Evolutionary conservation across 2,329 filamentous ascomycete genomes (phyloP).

Genomic region (Knufia petricola): DNA sequence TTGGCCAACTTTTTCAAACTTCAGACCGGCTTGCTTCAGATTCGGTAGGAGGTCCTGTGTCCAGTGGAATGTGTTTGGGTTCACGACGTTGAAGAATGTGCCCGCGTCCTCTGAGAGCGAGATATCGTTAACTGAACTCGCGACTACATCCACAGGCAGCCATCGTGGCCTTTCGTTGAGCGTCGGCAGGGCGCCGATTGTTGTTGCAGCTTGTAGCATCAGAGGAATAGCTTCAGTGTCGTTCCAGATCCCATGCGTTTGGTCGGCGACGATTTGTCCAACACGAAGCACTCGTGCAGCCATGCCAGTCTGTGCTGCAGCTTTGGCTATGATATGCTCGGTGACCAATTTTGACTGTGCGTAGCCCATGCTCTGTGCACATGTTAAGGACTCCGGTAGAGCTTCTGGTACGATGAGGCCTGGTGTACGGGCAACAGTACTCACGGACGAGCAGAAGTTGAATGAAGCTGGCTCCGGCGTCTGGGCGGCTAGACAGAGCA

Average conservation of each 20-base stretch:
- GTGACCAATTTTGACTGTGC: conserved; percentile 50
- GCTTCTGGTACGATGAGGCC: conserved; percentile 8
- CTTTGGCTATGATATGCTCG: conserved; percentile 39
- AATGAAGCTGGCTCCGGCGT: conserved; percentile 31
- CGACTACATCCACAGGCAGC: conserved; percentile 37
- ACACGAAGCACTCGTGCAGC: conserved; percentile 37
- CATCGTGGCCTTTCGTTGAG: conserved; percentile 36
- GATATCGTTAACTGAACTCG: conserved; percentile 23
- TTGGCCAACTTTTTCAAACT: conserved; percentile 24
- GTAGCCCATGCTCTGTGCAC: conserved; percentile 38
- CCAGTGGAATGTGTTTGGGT: conserved; percentile 35
- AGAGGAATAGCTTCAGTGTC: conserved; percentile 44
- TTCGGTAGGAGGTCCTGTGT: conserved; percentile 43
- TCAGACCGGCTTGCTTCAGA: conserved; percentile 38
- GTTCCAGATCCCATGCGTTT: conserved; percentile 41
- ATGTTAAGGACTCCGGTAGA: conserved; percentile 11
- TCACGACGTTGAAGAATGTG: conserved; percentile 45
- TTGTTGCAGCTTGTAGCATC: conserved; percentile 36
- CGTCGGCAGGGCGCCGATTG: conserved; percentile 37
- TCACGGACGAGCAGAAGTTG: conserved; percentile 45
- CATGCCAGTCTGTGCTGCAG: conserved; percentile 20
- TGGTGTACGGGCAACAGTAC: conserved; percentile 24
- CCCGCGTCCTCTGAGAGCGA: conserved; percentile 23
- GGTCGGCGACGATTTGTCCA: conserved; percentile 45
- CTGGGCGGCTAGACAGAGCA: conserved; percentile 29